Evolutionary conservation across 805 yeast genomes (phyloP).

Genomic region (Candida maltosa): DNA sequence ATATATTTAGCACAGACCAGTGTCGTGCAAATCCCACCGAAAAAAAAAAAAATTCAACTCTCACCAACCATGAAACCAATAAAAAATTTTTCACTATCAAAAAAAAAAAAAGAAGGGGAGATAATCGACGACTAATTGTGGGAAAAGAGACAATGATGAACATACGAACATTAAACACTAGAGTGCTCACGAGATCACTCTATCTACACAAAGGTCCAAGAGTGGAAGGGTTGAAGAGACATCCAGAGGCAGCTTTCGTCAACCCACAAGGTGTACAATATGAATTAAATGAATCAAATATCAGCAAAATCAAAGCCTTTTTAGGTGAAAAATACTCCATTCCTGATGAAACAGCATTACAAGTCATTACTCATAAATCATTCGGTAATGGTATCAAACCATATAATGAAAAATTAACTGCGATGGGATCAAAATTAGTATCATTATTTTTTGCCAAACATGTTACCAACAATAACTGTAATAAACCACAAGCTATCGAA

Average conservation of each 20-base stretch:
- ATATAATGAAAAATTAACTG: conserved; percentile 79
- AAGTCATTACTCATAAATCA: conserved; percentile 88
- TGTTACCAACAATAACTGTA: conserved; percentile 25
- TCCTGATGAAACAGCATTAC: conserved; percentile 63
- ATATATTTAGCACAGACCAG: no score
- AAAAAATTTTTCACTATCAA: no score
- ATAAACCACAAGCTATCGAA: conserved; percentile 34
- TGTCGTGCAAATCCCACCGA: no score
- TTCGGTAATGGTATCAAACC: conserved; percentile 91
- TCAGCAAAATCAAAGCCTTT: conserved; percentile 47
- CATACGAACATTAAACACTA: conserved; percentile 11
- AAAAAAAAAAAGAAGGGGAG: no score
- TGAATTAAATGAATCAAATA: conserved; percentile 47
- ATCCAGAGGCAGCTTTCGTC: conserved; percentile 52
- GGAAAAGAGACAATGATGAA: no score
- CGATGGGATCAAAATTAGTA: conserved; percentile 65
- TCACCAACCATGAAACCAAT: background rate
- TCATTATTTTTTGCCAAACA: conserved; percentile 46
- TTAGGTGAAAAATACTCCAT: conserved; percentile 48
- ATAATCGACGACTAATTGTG: no score
- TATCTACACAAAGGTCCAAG: conserved; percentile 50
- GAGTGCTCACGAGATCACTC: conserved; percentile 19
- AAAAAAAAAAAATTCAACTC: conserved; percentile 3
- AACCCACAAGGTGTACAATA: conserved; percentile 42
- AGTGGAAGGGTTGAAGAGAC: conserved; percentile 69